Percentiles rank a stretch among this genome's conserved stretches.
phyloP scores from a whole-genome alignment of 1,284 basidiomycete species.

The Puccinia horiana region DNA sequence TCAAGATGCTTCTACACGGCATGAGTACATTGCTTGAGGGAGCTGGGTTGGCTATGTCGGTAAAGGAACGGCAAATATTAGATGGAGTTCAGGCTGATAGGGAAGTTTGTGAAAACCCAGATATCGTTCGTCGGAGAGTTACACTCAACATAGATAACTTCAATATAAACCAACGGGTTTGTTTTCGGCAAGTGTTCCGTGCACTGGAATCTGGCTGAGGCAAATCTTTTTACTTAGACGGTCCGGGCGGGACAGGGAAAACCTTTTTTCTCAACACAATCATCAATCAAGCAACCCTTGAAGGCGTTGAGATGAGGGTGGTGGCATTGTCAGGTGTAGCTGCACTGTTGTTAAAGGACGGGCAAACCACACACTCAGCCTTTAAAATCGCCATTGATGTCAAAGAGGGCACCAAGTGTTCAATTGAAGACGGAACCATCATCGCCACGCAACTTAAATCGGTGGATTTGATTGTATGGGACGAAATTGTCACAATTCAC shows the following conservation, averaged over 20 bases:
- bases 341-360: slow-evolving; percentile 60
- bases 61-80: too few species aligned
- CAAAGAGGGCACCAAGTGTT: not conserved
- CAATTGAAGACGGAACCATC: not conserved
- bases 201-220: too few species aligned
- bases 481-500: not conserved
- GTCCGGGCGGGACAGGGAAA: slow-evolving; percentile 59
- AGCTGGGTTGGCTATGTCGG: too few species aligned
- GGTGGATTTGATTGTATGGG: not conserved
- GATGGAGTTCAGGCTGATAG: too few species aligned
- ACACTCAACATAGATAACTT: not conserved
- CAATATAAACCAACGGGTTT: not conserved
- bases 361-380: slow-evolving; percentile 61
- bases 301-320: slow-evolving; percentile 58
- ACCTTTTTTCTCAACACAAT: slow-evolving; percentile 63
- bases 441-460: not conserved
- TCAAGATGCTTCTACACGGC: not conserved
- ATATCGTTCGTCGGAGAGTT: too few species aligned
- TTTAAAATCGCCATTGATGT: slow-evolving; percentile 61
- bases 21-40: too few species aligned
- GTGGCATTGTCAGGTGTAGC: slow-evolving; percentile 64
- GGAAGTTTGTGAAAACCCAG: too few species aligned
- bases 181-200: not conserved
- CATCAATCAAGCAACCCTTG: slow-evolving; percentile 55
- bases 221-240: not conserved